Conservation (phyloP, 116 monocot species). For the Trichopus zeylanicus region DNA sequence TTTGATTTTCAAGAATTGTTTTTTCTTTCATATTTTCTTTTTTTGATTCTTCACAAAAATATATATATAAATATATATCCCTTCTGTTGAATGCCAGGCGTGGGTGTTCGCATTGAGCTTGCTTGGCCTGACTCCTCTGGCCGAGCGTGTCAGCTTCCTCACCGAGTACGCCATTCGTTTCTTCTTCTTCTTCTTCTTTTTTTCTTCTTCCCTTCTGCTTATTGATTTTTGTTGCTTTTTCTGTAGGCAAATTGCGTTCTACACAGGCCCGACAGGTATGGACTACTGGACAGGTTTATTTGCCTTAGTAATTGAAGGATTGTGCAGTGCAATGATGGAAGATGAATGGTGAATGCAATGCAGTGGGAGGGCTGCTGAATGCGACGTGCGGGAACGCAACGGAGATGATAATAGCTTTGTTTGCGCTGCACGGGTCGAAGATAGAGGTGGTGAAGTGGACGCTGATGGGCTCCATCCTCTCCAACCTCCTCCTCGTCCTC, state of each 20-base stretch:
- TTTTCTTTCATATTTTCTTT: neutral
- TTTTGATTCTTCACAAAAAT: conserved; percentile 4
- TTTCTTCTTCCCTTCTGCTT: neutral
- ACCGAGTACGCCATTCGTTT: conserved; percentile 44
- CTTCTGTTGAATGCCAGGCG: too few relatives aligned
- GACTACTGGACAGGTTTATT: neutral
- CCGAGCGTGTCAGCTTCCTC: conserved; percentile 69
- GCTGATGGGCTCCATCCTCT: conserved; percentile 55
- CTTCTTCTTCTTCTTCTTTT: neutral
- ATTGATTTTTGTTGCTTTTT: neutral
- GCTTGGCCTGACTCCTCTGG: conserved; percentile 58
- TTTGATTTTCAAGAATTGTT: neutral
- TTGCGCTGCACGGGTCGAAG: conserved; percentile 38
- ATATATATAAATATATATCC: too few relatives aligned
- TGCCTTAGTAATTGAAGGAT: neutral
- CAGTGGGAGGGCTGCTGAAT: conserved; percentile 59
- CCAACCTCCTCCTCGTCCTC: conserved; percentile 65
- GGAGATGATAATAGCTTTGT: conserved; percentile 61
- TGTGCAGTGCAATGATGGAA: neutral
- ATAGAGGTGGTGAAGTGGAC: conserved; percentile 60
- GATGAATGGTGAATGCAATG: neutral
- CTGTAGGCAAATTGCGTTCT: conserved; percentile 49
- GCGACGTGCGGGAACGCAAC: conserved; percentile 65
- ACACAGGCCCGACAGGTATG: conserved; percentile 54
- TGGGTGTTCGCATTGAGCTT: conserved; percentile 65